Percentiles rank a stretch among this genome's conserved stretches.
phyloP scores from a whole-genome alignment of 2,329 filamentous ascomycete genomes.

The Tolypocladium ophioglossoides region DNA sequence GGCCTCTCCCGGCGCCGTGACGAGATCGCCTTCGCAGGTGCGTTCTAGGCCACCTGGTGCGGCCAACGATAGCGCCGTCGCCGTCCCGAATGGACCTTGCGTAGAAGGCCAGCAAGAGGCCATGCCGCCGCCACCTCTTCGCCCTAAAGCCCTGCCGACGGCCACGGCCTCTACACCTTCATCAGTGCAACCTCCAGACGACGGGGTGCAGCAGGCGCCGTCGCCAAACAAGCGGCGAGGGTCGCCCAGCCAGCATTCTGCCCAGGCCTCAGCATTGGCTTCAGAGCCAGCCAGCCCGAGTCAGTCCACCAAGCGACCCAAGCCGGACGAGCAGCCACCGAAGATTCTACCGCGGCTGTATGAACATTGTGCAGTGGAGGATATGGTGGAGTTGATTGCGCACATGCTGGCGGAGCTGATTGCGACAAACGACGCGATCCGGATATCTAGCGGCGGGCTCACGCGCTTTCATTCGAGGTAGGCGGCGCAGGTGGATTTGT shows the following conservation, averaged over 20 bases:
- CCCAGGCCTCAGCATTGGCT: neutral
- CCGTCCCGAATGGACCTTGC: neutral
- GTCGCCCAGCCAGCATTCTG: slow-evolving; percentile 8
- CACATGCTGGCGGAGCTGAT: slow-evolving; percentile 96
- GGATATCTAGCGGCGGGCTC: slow-evolving; percentile 60
- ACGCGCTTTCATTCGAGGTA: slow-evolving; percentile 94
- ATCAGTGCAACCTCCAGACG: neutral
- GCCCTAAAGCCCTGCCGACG: neutral
- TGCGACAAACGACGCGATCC: slow-evolving; percentile 83
- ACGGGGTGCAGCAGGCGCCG: slow-evolving; percentile 1
- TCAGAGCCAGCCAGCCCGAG: neutral
- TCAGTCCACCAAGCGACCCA: slow-evolving; percentile 36
- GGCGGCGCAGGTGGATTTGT: slow-evolving; percentile 4
- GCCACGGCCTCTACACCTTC: neutral
- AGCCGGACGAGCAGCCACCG: slow-evolving; percentile 36
- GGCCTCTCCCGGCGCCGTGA: slow-evolving; percentile 2
- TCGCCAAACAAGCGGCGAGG: slow-evolving; percentile 24
- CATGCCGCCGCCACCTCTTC: neutral
- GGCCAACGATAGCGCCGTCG: neutral
- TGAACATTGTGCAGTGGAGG: slow-evolving; percentile 70
- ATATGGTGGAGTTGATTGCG: slow-evolving; percentile 81
- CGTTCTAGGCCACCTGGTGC: slow-evolving; percentile 6
- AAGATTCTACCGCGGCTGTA: slow-evolving; percentile 63
- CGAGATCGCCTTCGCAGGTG: slow-evolving; percentile 12
- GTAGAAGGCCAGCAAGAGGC: neutral